Evolutionary conservation across 2,329 filamentous ascomycete species (phyloP).

Genomic region (Aspergillus persii): DNA sequence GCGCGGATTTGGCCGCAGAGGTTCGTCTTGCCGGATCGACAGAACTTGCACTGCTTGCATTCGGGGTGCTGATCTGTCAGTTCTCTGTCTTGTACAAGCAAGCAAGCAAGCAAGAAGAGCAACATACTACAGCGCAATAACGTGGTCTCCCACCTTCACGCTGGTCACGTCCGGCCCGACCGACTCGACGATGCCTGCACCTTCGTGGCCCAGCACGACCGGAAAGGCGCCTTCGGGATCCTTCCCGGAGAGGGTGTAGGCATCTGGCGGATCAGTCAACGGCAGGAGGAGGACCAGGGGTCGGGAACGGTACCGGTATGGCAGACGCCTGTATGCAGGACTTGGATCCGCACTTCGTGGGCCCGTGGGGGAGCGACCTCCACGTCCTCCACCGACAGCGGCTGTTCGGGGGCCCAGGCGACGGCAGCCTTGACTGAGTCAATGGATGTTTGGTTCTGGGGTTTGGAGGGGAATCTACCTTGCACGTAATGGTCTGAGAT

Average conservation of each 20-base stretch:
- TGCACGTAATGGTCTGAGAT: slow-evolving; percentile 81
- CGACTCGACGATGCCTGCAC: slow-evolving; percentile 85
- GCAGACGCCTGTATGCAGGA: slow-evolving; percentile 96
- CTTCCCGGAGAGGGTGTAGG: slow-evolving; percentile 91
- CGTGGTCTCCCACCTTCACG: slow-evolving; percentile 88
- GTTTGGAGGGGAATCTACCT: slow-evolving; percentile 43
- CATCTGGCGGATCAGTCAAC: slow-evolving; percentile 54
- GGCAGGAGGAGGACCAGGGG: too few relatives aligned
- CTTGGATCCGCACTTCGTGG: slow-evolving; percentile 92
- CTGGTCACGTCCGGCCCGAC: slow-evolving; percentile 90
- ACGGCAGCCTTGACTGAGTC: slow-evolving; percentile 67
- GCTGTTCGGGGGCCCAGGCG: slow-evolving; percentile 92
- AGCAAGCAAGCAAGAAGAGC: slow-evolving; percentile 7
- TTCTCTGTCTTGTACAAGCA: slow-evolving; percentile 14
- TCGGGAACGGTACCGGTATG: slow-evolving; percentile 68
- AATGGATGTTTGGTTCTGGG: too few relatives aligned
- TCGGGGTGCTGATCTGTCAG: slow-evolving; percentile 69
- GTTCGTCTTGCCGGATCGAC: slow-evolving; percentile 98
- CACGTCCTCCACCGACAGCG: slow-evolving; percentile 81
- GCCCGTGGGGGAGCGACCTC: slow-evolving; percentile 85
- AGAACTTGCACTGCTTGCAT: slow-evolving; percentile 98
- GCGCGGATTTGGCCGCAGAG: slow-evolving; percentile 98
- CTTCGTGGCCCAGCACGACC: slow-evolving; percentile 82
- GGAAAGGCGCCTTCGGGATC: slow-evolving; percentile 93
- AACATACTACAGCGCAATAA: slow-evolving; percentile 77